Conservation (phyloP, 1,284 basidiomycete genomes). For the Cerrena zonata region DNA sequence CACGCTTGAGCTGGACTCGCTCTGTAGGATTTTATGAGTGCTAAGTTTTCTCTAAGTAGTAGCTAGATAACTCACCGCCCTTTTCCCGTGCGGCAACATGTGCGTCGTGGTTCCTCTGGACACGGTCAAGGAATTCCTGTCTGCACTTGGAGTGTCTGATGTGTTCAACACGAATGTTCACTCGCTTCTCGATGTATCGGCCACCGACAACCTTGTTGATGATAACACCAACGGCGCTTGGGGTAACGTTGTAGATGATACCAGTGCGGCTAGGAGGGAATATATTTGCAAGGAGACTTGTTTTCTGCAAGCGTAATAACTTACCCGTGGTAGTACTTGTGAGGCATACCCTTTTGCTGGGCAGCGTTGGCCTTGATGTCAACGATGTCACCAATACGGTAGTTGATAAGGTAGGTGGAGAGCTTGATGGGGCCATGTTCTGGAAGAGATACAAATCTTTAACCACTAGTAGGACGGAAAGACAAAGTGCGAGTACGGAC, state of each 20-base stretch:
- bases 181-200: conserved; percentile 98
- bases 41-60: not conserved
- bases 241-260: conserved; percentile 97
- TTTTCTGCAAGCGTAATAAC: conserved; percentile 25
- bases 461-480: conserved; percentile 8
- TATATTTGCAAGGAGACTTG: not conserved
- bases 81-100: conserved; percentile 83
- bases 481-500: conserved; percentile 38
- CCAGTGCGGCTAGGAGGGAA: conserved; percentile 73
- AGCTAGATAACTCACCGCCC: conserved; percentile 64
- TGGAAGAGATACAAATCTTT: conserved; percentile 28
- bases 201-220: conserved; percentile 98
- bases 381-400: conserved; percentile 95
- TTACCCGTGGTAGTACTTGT: conserved; percentile 91
- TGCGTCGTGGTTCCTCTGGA: conserved; percentile 85
- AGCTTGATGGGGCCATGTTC: conserved; percentile 89
- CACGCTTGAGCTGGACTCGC: conserved; percentile 81
- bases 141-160: conserved; percentile 97
- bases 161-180: conserved; percentile 98
- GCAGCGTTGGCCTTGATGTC: conserved; percentile 99
- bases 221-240: conserved; percentile 91
- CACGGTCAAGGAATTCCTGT: conserved; percentile 95
- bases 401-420: conserved; percentile 90
- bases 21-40: conserved; percentile 40
- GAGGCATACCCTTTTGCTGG: conserved; percentile 99